Evolutionary conservation across 192 early-diverging fungal genomes (phyloP), one percentile per base, ranked within the genome.

Genomic region (Spinellus fusiger): DNA sequence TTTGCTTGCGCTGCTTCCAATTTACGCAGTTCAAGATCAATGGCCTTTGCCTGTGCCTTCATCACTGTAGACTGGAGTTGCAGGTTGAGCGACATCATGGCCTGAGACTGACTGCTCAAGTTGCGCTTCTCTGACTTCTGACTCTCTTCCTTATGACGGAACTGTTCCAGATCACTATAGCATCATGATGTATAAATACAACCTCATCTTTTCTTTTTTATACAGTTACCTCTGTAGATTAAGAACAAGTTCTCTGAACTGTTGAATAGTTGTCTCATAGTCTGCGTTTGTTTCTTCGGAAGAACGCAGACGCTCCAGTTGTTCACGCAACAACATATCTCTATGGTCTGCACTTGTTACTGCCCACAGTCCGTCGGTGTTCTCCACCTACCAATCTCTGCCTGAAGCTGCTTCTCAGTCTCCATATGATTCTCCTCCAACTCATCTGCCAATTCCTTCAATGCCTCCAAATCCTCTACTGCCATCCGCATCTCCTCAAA

Each of bases 361-460:
- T 47, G 33, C 10, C 5, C 6, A 72, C 10, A 37, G 23, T 23
- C 13, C 0, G 23, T 13, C 20, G 20, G 26, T 29, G 18, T 27
- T 27, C 4, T 48, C 29, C 46, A 20, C 22, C 6, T 66, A 75
- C 79, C 87, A 64, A 93, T 90, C 59, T 96, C 95, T 22, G 82
- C 84, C 52, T 88, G 84, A 38, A 96, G 75, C 35, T 92, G 85
- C 56, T 92, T 86, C 68, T 93, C 89, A 23, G 88, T 92, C 50
- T 94, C 87, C 4, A 93, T 80, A 61, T 95, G 94, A 61, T 87
- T 90, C 64, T 94, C 92, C 68, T 98, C 95, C 64, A 96, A 74
- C 71, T 96, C 93, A 61, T 98, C 93, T 66, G 88, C 91, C 47
- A 96, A 73, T 61, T 90, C 89, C 70, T 90, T 89, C 37, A 98